phyloP scores from a whole-genome alignment of 2,329 filamentous ascomycete genomes.

The Beauveria sp. region DNA sequence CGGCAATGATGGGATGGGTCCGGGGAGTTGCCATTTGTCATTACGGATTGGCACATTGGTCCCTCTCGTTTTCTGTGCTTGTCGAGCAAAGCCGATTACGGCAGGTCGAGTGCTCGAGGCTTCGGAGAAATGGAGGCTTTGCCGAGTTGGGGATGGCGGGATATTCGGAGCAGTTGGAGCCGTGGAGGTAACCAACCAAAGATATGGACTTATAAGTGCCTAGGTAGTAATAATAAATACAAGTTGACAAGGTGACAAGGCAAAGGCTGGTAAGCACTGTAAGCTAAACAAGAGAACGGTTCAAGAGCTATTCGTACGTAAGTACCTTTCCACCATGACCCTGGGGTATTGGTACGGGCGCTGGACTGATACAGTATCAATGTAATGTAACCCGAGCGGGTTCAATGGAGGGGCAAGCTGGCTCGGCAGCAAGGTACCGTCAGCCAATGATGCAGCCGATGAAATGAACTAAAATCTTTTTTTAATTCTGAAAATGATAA shows the following conservation, averaged over 20 bases:
- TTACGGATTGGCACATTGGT: background rate
- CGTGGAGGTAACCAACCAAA: no score
- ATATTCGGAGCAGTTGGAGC: background rate
- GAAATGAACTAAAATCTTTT: background rate
- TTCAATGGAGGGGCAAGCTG: background rate
- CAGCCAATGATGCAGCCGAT: background rate
- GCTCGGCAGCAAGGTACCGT: background rate
- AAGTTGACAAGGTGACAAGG: background rate
- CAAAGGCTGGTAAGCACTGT: background rate
- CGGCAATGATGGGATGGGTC: background rate
- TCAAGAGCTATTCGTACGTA: no score
- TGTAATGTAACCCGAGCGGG: background rate
- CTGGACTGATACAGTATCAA: background rate
- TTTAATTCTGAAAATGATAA: no score
- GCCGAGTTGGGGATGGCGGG: background rate
- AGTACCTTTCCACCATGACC: constrained; percentile 4
- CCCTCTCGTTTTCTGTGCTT: background rate
- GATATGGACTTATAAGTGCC: no score
- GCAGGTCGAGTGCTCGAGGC: background rate
- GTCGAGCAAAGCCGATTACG: background rate
- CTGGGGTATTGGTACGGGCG: background rate
- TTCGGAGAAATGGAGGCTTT: constrained; percentile 6
- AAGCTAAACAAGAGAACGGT: background rate
- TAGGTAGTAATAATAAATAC: no score
- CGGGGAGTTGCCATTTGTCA: background rate